These are phyloP conservation scores for Sordariomycetes sp. DNA, from an alignment of 2,329 filamentous ascomycete genomes.

Conservation along the genomic window DNA sequence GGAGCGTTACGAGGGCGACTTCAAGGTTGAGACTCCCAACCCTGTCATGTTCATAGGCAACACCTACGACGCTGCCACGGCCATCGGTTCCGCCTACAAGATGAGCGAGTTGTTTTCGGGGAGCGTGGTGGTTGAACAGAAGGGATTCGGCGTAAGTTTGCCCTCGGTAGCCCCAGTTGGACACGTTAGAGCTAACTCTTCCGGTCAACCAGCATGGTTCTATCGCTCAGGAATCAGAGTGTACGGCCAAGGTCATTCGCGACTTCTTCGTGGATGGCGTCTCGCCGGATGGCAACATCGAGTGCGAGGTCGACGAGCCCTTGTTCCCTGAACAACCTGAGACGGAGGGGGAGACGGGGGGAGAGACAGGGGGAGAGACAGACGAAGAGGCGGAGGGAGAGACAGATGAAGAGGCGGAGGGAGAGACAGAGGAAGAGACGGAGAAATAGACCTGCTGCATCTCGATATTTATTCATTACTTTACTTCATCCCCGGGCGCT, in stretches of 20 bases:
- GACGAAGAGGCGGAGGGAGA: no score
- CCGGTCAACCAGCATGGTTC: neutral
- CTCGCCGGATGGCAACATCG: neutral
- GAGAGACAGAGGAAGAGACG: no score
- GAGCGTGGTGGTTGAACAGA: slow-evolving; percentile 34
- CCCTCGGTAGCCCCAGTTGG: neutral
- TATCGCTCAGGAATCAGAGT: neutral
- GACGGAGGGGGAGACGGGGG: no score
- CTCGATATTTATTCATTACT: no score
- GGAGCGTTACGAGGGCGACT: slow-evolving; percentile 11
- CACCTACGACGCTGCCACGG: slow-evolving; percentile 35
- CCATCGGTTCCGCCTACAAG: slow-evolving; percentile 30
- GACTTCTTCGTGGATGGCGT: neutral
- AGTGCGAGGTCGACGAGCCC: neutral
- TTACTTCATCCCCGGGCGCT: no score
- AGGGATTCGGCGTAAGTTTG: slow-evolving; percentile 35
- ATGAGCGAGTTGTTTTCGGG: slow-evolving; percentile 31
- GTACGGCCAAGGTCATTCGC: neutral
- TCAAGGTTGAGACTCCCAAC: slow-evolving; percentile 22
- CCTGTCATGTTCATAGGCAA: slow-evolving; percentile 36
- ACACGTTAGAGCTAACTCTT: neutral
- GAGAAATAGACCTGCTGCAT: no score
- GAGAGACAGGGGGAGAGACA: no score
- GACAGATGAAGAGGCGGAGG: no score
- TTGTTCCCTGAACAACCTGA: neutral